Conservation (phyloP, 176 grass and related monocot species). For the Eleusine indica region DNA sequence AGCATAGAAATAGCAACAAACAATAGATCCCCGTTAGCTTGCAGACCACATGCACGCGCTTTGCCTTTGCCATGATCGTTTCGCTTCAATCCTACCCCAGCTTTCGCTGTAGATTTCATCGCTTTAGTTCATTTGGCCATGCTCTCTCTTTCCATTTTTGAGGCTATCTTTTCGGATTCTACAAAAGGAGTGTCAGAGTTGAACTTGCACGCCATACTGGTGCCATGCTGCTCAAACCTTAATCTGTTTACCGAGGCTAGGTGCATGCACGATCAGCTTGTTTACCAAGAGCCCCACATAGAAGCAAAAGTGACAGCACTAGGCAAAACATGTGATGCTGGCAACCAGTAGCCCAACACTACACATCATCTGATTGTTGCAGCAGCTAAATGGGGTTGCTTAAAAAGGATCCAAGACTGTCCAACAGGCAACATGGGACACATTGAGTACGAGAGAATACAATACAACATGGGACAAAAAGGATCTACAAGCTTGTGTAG, state of each 20-base stretch:
- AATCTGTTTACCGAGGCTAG: not conserved
- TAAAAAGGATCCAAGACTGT: not conserved
- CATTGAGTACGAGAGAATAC: not conserved
- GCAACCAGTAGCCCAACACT: not conserved
- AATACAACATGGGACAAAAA: not conserved
- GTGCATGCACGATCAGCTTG: not conserved
- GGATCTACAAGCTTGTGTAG: not conserved
- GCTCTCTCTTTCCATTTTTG: not conserved
- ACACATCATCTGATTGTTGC: not conserved
- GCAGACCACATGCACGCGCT: conserved; percentile 30
- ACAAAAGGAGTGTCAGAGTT: not conserved
- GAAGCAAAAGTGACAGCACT: conserved; percentile 15
- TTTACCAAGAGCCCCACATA: not conserved
- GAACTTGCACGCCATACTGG: not conserved
- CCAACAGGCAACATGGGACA: not conserved
- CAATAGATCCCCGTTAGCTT: not conserved
- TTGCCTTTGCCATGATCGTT: not conserved
- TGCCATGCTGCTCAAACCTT: not conserved
- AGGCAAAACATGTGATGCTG: not conserved
- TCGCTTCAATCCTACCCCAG: conserved; percentile 14
- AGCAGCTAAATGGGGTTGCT: not conserved
- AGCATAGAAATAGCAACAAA: conserved; percentile 9
- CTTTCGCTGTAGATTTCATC: conserved; percentile 9
- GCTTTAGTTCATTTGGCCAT: conserved; percentile 12
- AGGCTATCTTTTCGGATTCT: not conserved